Conservation (phyloP, 169 alveolate genomes). For the Toxoplasma gondii region DNA sequence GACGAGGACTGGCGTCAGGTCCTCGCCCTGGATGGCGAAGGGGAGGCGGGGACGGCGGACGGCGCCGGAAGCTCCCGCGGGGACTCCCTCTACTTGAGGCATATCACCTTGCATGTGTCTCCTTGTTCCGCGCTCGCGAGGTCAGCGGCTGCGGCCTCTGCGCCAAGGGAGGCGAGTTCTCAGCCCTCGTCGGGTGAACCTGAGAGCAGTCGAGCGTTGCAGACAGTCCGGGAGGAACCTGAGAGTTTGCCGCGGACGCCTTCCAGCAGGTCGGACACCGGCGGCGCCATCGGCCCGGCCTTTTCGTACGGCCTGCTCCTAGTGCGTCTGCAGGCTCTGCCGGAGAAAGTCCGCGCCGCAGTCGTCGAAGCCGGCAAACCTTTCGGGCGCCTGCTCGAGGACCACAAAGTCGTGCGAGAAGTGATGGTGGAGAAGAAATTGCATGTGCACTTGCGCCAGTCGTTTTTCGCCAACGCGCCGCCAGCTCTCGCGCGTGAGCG, state of each 20-base stretch:
- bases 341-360: not conserved
- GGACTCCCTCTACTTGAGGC: not conserved
- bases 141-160: not conserved
- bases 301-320: conserved; percentile 24
- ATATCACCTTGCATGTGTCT: not conserved
- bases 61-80: not conserved
- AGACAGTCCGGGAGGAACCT: too few species aligned
- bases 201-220: not conserved
- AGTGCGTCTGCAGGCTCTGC: conserved; percentile 1
- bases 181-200: not conserved
- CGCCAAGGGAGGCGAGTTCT: not conserved
- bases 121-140: not conserved
- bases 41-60: not conserved
- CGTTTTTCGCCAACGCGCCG: not conserved
- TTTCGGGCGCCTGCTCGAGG: conserved; percentile 12
- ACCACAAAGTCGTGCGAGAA: not conserved
- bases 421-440: not conserved
- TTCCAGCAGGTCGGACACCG: not conserved
- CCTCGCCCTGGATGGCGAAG: not conserved
- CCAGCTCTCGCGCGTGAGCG: not conserved
- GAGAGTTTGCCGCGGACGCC: too few species aligned
- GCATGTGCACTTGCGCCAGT: not conserved
- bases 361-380: not conserved
- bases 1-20: not conserved
- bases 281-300: not conserved